These are phyloP conservation scores for Aspergillus biplanus DNA, from an alignment of 495 filamentous ascomycete species.

Conservation along the genomic window DNA sequence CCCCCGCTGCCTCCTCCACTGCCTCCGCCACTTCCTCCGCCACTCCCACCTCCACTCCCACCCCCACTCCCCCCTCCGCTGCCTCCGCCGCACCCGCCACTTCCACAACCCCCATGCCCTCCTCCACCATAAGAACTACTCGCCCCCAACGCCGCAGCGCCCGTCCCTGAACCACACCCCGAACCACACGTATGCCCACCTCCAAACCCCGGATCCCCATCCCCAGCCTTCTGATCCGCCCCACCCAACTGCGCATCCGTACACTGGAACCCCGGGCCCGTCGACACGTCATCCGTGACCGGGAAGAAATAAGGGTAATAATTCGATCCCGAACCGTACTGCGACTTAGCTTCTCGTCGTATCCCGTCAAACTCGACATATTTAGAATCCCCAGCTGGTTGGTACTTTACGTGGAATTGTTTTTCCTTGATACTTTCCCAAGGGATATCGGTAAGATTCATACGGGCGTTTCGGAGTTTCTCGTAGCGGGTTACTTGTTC, in stretches of 20 bases:
- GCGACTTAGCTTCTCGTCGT: not conserved
- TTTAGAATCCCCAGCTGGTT: not conserved
- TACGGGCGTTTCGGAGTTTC: not conserved
- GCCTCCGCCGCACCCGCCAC: not conserved
- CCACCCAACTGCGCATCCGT: conserved; percentile 11
- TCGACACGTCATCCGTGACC: not conserved
- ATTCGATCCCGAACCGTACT: not conserved
- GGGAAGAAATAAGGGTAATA: conserved; percentile 13
- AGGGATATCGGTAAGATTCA: not conserved
- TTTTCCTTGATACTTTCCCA: not conserved
- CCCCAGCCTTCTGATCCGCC: conserved; percentile 9
- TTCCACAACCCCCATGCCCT: not conserved
- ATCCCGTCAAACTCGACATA: not conserved
- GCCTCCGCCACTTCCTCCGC: not conserved
- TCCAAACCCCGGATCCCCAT: not conserved
- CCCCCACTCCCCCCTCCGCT: not conserved
- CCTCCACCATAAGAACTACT: not conserved
- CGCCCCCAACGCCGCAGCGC: not conserved
- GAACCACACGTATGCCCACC: conserved; percentile 6
- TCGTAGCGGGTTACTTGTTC: not conserved
- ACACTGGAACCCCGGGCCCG: conserved; percentile 1
- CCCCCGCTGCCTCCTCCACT: not conserved
- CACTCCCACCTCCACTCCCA: not conserved
- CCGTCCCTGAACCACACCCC: conserved; percentile 8
- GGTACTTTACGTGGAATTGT: not conserved